Conservation (phyloP, 495 filamentous ascomycete species). For the Penicillium bialowiezense region DNA sequence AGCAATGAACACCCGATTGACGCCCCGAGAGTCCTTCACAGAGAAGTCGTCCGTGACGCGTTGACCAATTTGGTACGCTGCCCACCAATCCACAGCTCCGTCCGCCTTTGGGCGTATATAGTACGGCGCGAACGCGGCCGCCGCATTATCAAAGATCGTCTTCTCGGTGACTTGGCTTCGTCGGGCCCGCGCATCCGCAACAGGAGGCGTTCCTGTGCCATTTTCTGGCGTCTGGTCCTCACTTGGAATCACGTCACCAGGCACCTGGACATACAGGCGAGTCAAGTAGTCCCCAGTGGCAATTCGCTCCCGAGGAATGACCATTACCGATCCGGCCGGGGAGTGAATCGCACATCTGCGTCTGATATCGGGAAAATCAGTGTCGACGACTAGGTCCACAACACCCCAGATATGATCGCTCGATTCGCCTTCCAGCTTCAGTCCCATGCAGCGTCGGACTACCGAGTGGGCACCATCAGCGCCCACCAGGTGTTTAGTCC, state of each 20-base stretch:
- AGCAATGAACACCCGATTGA: constrained; percentile 55
- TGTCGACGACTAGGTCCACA: constrained; percentile 33
- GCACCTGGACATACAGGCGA: constrained; percentile 54
- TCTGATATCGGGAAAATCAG: constrained; percentile 39
- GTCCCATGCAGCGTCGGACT: constrained; percentile 33
- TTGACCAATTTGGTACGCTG: constrained; percentile 39
- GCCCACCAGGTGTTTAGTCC: constrained; percentile 27
- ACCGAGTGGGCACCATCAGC: constrained; percentile 32
- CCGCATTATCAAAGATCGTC: constrained; percentile 28
- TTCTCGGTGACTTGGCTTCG: constrained; percentile 28
- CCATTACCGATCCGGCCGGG: constrained; percentile 23
- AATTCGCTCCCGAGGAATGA: constrained; percentile 32
- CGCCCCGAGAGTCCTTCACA: constrained; percentile 38
- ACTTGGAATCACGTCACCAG: constrained; percentile 9
- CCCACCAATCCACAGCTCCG: constrained; percentile 19
- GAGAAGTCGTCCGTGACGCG: constrained; percentile 35
- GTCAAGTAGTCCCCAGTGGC: constrained; percentile 49
- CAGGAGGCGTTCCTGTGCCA: constrained; percentile 6
- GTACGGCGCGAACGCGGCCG: constrained; percentile 33
- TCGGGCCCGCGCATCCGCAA: constrained; percentile 18
- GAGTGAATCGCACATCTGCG: constrained; percentile 31
- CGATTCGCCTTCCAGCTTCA: constrained; percentile 43
- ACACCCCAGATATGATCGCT: constrained; percentile 38
- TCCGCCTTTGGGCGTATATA: constrained; percentile 24
- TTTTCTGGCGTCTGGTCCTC: neutral